A percentile compares a stretch with the other conserved stretches of the same genome.
These are phyloP conservation scores for Penicillium sp. DNA, from an alignment of 2,329 filamentous ascomycete genomes.

Conservation along the genomic window DNA sequence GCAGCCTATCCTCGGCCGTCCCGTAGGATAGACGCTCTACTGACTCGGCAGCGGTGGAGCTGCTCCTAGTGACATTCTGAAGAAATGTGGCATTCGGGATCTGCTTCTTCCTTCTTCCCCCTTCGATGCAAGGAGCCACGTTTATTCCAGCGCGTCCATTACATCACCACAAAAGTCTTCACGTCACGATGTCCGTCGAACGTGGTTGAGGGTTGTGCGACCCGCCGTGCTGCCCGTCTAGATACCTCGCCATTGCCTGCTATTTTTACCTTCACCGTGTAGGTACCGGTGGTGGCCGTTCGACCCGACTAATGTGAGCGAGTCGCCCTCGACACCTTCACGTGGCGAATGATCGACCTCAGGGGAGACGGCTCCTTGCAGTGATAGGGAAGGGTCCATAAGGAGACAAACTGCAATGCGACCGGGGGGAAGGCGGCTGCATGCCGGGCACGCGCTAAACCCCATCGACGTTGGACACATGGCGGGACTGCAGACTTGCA, in stretches of 20 bases:
- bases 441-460: conserved; percentile 9
- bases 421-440: neutral
- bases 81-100: no score
- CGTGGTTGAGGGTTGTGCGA: conserved; percentile 7
- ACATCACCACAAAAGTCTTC: conserved; percentile 16
- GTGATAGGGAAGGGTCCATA: neutral
- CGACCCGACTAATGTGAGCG: neutral
- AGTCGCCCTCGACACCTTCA: conserved; percentile 1
- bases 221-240: neutral
- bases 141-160: conserved; percentile 2
- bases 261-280: no score
- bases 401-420: neutral
- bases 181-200: conserved; percentile 8
- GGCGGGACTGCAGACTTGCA: conserved; percentile 6
- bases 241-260: neutral
- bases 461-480: conserved; percentile 19
- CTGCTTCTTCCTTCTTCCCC: neutral
- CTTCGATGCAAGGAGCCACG: conserved; percentile 3
- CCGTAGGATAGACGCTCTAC: no score
- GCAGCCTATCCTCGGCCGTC: neutral
- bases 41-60: no score
- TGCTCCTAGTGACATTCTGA: no score
- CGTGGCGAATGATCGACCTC: conserved; percentile 16
- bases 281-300: neutral
- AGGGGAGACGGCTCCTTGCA: conserved; percentile 11